Percentiles rank a stretch among this genome's conserved stretches.
Conservation (phyloP, 306 rosid genomes). For the Luffa acutangula region DNA sequence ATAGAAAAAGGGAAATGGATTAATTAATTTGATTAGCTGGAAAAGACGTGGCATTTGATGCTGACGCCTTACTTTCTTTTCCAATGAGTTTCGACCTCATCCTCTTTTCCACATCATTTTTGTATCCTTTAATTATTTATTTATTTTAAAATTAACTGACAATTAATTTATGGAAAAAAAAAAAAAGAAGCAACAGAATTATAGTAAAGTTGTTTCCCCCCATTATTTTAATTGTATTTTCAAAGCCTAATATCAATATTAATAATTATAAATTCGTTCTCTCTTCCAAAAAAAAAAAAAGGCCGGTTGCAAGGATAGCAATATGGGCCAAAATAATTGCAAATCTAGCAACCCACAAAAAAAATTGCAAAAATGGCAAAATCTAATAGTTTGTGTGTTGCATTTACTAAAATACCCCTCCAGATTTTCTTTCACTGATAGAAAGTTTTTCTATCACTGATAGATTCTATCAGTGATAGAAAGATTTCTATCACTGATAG, state of each 20-base stretch:
- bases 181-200: neutral
- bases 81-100: neutral
- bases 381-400: too few relatives aligned
- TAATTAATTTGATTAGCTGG: slow-evolving; percentile 7
- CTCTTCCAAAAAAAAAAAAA: too few relatives aligned
- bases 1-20: neutral
- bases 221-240: neutral
- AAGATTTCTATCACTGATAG: too few relatives aligned
- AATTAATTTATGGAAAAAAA: neutral
- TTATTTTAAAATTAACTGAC: neutral
- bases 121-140: neutral
- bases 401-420: too few relatives aligned
- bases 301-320: too few relatives aligned
- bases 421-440: too few relatives aligned
- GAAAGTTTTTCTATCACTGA: too few relatives aligned
- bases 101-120: neutral
- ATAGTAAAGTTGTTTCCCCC: neutral
- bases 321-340: too few relatives aligned
- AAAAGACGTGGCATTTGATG: slow-evolving; percentile 8
- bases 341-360: too few relatives aligned
- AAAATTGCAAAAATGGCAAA: too few relatives aligned
- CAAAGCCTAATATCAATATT: neutral
- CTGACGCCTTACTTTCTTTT: neutral
- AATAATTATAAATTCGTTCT: neutral
- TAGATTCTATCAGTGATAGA: too few relatives aligned